These are phyloP conservation scores for Saccharum officinarum DNA, from an alignment of 176 grass and related monocot species.

Conservation along the genomic window DNA sequence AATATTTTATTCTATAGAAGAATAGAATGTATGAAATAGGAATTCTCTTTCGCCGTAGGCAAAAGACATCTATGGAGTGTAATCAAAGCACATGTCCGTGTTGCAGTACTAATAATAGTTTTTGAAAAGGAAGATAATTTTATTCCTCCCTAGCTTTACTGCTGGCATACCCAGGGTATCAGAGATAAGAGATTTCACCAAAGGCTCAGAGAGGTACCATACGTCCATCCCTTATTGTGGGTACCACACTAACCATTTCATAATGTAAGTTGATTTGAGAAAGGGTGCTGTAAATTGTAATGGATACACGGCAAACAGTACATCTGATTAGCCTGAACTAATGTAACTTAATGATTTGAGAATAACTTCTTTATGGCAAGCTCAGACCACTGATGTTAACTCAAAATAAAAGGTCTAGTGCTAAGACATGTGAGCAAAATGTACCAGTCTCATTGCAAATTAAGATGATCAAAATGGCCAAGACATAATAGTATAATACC, in stretches of 20 bases:
- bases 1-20: no score
- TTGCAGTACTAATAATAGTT: background rate
- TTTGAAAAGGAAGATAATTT: no score
- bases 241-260: background rate
- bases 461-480: background rate
- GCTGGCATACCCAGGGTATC: no score
- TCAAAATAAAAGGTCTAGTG: conserved; percentile 10
- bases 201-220: background rate
- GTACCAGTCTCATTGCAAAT: background rate
- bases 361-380: conserved; percentile 13
- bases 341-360: no score
- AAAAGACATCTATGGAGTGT: no score
- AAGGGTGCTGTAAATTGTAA: background rate
- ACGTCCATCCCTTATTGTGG: background rate
- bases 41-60: no score
- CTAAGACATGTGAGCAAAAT: background rate
- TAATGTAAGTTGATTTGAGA: background rate
- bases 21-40: no score
- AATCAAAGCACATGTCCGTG: background rate
- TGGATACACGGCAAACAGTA: background rate
- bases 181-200: no score
- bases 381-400: background rate
- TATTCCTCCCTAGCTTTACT: no score
- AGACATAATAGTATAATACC: background rate
- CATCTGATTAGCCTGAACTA: background rate